Base-by-base conservation (phyloP, 2,329 filamentous ascomycete genomes). In the Phoma sp. region DNA sequence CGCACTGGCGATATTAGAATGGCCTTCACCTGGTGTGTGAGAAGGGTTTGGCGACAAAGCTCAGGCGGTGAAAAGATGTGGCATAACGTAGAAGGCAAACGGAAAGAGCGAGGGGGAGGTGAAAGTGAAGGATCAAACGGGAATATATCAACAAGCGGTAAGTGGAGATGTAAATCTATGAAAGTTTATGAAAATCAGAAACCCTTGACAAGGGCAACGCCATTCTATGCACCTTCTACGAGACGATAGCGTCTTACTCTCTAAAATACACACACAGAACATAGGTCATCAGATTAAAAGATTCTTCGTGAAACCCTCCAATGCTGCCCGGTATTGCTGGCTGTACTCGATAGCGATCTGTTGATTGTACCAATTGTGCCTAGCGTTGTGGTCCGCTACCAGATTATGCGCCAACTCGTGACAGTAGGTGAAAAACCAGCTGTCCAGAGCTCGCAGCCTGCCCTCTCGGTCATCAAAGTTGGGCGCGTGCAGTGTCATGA, bases 351-450 rank as follows among this genome's bases (percentile, higher is more conserved):
- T 71, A n/a, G 71, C 70, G 45, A 74, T 74, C 59, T 74, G 71
- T 56, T 72, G 67, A 46, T 74, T 68, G 47, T 74, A 75, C 72
- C 72, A 75, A 21, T 60, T 71, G 47, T 74, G 72, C 47, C 72
- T 59, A 11, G 72, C 70, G 51, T 73, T 74, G 74, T 98, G 93
- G 59, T 86, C 83, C 30, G 78, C 77, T 7, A 96, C 91, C 48
- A 99, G 78, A 72, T 99, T 99, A 77, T 99, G 95, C 53, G 95
- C 93, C 74, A 99, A 78, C 77, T 99, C 96, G 73, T 99, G 95
- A 58, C 92, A 96, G 57, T 97, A 74, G n/a, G 95, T 92, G 60
- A 96, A 90, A 85, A 90, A 97, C 93, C 93, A 98, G 2, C 91
- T 91, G 56, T 95, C 89, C 4, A 85, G 81, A 18, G 72, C 42